phyloP scores from a whole-genome alignment of 805 yeast genomes.

The Blastobotrys attinorum region DNA sequence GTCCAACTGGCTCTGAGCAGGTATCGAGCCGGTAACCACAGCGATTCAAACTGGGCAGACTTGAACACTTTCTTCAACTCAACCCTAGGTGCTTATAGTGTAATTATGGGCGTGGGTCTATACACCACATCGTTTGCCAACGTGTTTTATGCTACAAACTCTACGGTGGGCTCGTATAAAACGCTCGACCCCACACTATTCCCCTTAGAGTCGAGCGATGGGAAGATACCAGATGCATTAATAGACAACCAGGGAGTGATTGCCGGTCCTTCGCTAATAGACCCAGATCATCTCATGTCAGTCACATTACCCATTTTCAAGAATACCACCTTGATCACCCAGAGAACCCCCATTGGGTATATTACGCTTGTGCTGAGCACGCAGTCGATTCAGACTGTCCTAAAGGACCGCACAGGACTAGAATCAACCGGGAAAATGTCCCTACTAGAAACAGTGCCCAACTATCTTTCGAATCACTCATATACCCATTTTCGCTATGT shows the following conservation, averaged over 20 bases:
- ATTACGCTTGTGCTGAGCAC: conserved; percentile 51
- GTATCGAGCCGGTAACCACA: conserved; percentile 65
- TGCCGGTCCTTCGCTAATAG: conserved; percentile 51
- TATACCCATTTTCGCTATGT: conserved; percentile 18
- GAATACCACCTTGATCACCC: conserved; percentile 55
- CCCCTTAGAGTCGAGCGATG: conserved; percentile 43
- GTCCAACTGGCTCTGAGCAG: conserved; percentile 53
- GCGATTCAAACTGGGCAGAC: conserved; percentile 39
- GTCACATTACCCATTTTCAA: conserved; percentile 70
- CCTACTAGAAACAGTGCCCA: conserved; percentile 14
- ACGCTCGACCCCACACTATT: conserved; percentile 31
- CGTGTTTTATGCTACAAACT: conserved; percentile 29
- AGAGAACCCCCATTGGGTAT: conserved; percentile 61
- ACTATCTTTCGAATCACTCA: conserved; percentile 11
- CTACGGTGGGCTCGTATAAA: conserved; percentile 25
- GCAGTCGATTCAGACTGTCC: conserved; percentile 33
- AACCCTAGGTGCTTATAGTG: conserved; percentile 55
- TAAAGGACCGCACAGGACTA: conserved; percentile 36
- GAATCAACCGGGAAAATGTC: conserved; percentile 23
- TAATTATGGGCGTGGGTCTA: conserved; percentile 54
- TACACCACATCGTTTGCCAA: conserved; percentile 52
- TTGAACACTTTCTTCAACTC: conserved; percentile 46
- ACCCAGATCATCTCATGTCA: conserved; percentile 48
- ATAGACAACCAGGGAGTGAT: conserved; percentile 40
- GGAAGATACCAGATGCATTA: conserved; percentile 39